Base-by-base conservation (phyloP, 805 yeast species). In the Lachancea lanzarotensis region DNA sequence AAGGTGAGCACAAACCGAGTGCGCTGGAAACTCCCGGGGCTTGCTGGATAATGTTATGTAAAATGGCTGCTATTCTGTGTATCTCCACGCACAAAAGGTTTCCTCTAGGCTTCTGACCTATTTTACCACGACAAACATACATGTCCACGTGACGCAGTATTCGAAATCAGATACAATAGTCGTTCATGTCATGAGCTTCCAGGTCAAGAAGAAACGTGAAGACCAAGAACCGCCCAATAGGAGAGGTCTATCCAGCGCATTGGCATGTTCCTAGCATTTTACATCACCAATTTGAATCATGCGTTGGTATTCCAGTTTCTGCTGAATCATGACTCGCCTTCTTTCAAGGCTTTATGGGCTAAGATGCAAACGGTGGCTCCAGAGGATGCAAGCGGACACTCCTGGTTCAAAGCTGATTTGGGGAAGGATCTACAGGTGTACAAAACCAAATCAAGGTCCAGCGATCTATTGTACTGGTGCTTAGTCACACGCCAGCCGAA, bases 181-280 rank as follows among this genome's bases (percentile, higher is more conserved):
- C 8, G 25, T 22, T 22, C 25, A 6, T 22, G 25, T 22, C 25
- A 22, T 22, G 25, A 22, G 25, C 25, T 6, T 4, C 8, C 25
- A 22, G 8, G 8, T 8, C 25, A 22, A 22, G 25, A 22, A 22
- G 25, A 4, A 22, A 8, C 8, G 8, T 22, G 4, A 22, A 8
- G 25, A 22, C 25, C 25, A 22, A 8, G 8, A 22, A 22, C 29
- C 7, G 11, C 29, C 11, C 29, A 26, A 8, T 11, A 26, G 11
- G 31, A 29, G 31, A 11, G 10, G 25, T 25, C 25, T 9, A 15
- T 7, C 16, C 7, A 32, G 35, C 18, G 19, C 11, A 16, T 32
- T 15, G 19, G 15, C 20, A 62, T 62, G 66, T 55, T 51, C 38
- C 46, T 59, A 13, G 52, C 63, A n/a, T 52, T 58, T 35, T 62